A percentile compares a stretch with the other conserved stretches of the same genome.
Evolutionary conservation across 2,329 filamentous ascomycete species (phyloP).

Genomic region (Graphilbum sp.): DNA sequence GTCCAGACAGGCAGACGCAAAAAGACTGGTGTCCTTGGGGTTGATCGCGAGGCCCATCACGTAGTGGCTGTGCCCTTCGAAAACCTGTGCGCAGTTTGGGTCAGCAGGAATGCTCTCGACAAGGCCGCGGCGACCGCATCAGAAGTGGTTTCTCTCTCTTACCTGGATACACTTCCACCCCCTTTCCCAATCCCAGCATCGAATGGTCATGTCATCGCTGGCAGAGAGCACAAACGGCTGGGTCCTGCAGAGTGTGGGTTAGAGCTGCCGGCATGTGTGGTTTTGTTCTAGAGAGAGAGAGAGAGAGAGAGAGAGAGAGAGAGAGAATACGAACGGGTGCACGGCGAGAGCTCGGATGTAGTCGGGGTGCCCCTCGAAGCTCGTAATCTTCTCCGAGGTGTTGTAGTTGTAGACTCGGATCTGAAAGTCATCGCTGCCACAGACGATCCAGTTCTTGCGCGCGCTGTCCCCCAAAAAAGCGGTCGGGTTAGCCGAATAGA

Average conservation of each 20-base stretch:
- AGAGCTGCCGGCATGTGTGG: not conserved
- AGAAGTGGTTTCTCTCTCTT: no score
- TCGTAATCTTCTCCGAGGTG: constrained; percentile 94
- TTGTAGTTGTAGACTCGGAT: constrained; percentile 60
- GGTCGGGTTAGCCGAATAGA: not conserved
- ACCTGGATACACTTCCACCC: constrained; percentile 90
- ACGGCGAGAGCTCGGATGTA: constrained; percentile 96
- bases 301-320: not conserved
- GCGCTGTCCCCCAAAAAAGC: constrained; percentile 25
- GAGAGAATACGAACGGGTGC: constrained; percentile 40
- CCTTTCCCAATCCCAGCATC: constrained; percentile 98
- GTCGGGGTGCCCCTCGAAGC: constrained; percentile 93
- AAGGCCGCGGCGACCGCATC: no score
- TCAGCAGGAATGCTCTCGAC: no score
- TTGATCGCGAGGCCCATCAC: constrained; percentile 96
- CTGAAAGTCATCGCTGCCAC: constrained; percentile 81
- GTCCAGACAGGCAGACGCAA: constrained; percentile 89
- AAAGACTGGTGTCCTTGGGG: constrained; percentile 86
- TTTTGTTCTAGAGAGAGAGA: no score
- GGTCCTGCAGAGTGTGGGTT: constrained; percentile 23
- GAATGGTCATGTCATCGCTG: constrained; percentile 96
- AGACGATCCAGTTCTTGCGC: constrained; percentile 97
- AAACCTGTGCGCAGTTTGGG: constrained; percentile 29
- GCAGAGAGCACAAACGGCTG: constrained; percentile 93
- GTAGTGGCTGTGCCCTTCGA: constrained; percentile 85